phyloP scores from a whole-genome alignment of 2,329 filamentous ascomycete genomes.

The Calonectria multiphialidica region DNA sequence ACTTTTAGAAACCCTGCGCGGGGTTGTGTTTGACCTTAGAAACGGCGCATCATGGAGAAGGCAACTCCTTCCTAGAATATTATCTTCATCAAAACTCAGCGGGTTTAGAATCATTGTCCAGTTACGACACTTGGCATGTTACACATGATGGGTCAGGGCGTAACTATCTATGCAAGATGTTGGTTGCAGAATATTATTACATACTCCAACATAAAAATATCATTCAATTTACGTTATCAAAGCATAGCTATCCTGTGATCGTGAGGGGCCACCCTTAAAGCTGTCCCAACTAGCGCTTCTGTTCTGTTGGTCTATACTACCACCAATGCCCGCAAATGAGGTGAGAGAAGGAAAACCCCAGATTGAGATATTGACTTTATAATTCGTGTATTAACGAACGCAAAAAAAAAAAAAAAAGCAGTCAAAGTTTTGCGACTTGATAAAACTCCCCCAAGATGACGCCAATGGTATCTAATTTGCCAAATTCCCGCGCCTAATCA shows the following conservation, averaged over 20 bases:
- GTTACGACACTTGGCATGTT: slow-evolving; percentile 25
- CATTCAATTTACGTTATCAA: slow-evolving; percentile 11
- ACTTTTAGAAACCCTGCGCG: neutral
- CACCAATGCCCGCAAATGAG: too few species aligned
- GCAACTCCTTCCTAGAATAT: slow-evolving; percentile 13
- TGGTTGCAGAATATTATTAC: slow-evolving; percentile 8
- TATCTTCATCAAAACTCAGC: slow-evolving; percentile 13
- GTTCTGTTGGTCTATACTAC: too few species aligned
- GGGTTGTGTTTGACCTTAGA: slow-evolving; percentile 20
- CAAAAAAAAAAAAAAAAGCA: too few species aligned
- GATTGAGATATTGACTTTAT: too few species aligned
- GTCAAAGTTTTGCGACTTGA: too few species aligned
- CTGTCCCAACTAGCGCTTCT: too few species aligned
- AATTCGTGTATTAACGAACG: too few species aligned
- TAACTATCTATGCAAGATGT: slow-evolving; percentile 15
- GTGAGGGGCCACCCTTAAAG: too few species aligned
- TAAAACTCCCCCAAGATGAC: neutral
- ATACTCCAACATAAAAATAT: slow-evolving; percentile 4
- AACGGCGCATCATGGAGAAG: slow-evolving; percentile 21
- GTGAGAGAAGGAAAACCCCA: too few species aligned
- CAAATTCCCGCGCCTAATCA: neutral
- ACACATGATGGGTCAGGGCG: slow-evolving; percentile 15
- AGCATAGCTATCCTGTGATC: too few species aligned
- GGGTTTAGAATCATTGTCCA: slow-evolving; percentile 21
- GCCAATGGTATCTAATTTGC: neutral